Base-by-base conservation (phyloP, 129 eudicot species). In the Helichrysum umbraculigerum region DNA sequence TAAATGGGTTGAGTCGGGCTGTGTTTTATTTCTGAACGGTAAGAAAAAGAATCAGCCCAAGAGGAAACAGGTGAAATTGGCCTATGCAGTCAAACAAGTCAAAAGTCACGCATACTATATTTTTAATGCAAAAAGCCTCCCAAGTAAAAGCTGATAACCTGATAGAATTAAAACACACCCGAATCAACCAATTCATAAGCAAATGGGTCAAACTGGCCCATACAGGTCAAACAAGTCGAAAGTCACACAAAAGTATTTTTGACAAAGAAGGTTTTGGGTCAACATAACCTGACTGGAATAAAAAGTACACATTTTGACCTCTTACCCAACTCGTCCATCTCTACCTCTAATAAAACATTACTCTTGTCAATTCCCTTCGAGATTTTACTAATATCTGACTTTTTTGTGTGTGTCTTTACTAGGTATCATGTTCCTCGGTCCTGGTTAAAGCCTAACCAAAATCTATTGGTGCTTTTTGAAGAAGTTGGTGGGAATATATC, bases 391-490 rank as follows among this genome's bases (percentile, higher is more conserved):
- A 33, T 22, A 54, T 57, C 8, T 51, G 17, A 52, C n/a, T 7
- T 21, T 4, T 70, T 6, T 70, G 37, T 63, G 42, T 70, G 37
- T 63, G 42, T 60, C 25, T 20, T 67, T 73, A 62, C 68, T 50
- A 94, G 97, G 98, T 94, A 94, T 83, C 99, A 94, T 79, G 96
- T 94, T 37, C 97, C 99, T 0, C 85, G 94, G n/a, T 86, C 93
- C 15, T 94, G 99, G 99, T 73, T 94, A 84, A 83, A 86, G 56
- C 96, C 94, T 14, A 84, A 67, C 34, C 68, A 56, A 74, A 91
- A 94, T 59, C 80, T 94, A 19, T 72, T 94, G 76, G 96, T 94
- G 25, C 70, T 94, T 6, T 86, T 91, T 41, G 97, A 94, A 81
- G 99, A 91, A 75, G 65, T 94, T 25, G 96, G 97, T 65, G 99